Conservation (phyloP, 352 stramenopile species). For the Phytophthora sansomeana region DNA sequence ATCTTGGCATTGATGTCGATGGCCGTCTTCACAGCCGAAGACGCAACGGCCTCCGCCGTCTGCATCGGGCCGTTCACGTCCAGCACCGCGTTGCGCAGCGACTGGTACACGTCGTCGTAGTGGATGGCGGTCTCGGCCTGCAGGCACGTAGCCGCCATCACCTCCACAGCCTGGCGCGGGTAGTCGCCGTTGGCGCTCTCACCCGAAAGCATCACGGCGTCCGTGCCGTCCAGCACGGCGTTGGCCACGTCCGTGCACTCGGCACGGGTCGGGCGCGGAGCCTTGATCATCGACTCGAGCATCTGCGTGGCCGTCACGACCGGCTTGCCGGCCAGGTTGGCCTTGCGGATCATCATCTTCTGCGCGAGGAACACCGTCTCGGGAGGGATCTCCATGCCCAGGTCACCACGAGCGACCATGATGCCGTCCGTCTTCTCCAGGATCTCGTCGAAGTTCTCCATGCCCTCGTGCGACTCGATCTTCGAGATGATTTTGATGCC, state of each 20-base stretch:
- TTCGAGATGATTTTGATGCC: constrained; percentile 98
- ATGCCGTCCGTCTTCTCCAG: constrained; percentile 97
- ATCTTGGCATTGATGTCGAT: constrained; percentile 96
- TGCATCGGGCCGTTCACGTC: constrained; percentile 65
- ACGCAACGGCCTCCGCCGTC: constrained; percentile 94
- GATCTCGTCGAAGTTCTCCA: constrained; percentile 97
- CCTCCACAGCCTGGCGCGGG: constrained; percentile 93
- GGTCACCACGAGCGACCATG: constrained; percentile 98
- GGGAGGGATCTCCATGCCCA: constrained; percentile 98
- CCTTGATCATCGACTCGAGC: constrained; percentile 99
- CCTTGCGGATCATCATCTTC: constrained; percentile 98
- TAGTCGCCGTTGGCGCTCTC: constrained; percentile 98
- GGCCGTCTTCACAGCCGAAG: constrained; percentile 96
- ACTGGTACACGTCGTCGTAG: constrained; percentile 87
- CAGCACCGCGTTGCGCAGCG: constrained; percentile 68
- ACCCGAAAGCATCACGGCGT: constrained; percentile 98
- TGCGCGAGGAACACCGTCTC: constrained; percentile 99
- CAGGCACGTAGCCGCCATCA: constrained; percentile 93
- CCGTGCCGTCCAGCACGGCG: constrained; percentile 97
- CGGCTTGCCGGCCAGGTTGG: constrained; percentile 97
- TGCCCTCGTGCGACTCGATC: constrained; percentile 98
- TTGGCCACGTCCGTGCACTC: constrained; percentile 99
- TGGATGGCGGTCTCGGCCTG: constrained; percentile 92
- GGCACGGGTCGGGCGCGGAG: constrained; percentile 97
- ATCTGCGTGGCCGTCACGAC: constrained; percentile 99